Percentiles rank a stretch among this genome's conserved stretches.
phyloP scores from a whole-genome alignment of 495 filamentous ascomycete genomes.

The Hypoxylon trugodes region DNA sequence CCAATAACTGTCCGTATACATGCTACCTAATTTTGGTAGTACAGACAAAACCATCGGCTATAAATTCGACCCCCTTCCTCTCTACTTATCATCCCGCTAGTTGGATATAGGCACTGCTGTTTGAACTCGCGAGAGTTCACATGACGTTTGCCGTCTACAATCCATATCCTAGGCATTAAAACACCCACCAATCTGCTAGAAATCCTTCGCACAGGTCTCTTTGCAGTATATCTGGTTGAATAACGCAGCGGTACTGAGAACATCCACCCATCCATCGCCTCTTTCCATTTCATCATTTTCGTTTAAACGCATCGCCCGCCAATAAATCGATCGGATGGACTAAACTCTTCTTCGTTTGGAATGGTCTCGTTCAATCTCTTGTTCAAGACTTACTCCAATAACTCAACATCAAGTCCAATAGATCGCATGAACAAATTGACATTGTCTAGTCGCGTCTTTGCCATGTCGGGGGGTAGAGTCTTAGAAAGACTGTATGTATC shows the following conservation, averaged over 20 bases:
- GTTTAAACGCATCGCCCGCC: neutral
- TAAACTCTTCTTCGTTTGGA: neutral
- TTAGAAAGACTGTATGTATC: constrained; percentile 89
- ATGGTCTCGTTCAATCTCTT: constrained; percentile 50
- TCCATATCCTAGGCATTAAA: neutral
- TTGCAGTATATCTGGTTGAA: neutral
- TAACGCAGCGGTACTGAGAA: neutral
- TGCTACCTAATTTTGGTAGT: constrained; percentile 5
- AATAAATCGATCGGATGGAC: neutral
- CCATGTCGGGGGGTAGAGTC: constrained; percentile 85
- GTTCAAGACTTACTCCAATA: constrained; percentile 64
- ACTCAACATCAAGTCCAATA: constrained; percentile 94
- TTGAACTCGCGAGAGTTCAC: constrained; percentile 29
- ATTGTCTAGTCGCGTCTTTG: constrained; percentile 79
- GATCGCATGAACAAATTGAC: constrained; percentile 99
- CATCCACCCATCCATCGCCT: constrained; percentile 4
- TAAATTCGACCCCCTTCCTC: constrained; percentile 12
- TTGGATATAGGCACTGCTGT: constrained; percentile 23
- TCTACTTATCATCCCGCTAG: constrained; percentile 18
- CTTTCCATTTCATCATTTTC: neutral
- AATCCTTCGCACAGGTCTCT: neutral
- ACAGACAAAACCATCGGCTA: constrained; percentile 7
- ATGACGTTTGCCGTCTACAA: constrained; percentile 21
- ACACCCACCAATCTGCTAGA: neutral
- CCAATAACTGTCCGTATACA: constrained; percentile 14